Evolutionary conservation across 2,329 filamentous ascomycete genomes (phyloP).

Genomic region (Talaromyces atroroseus): DNA sequence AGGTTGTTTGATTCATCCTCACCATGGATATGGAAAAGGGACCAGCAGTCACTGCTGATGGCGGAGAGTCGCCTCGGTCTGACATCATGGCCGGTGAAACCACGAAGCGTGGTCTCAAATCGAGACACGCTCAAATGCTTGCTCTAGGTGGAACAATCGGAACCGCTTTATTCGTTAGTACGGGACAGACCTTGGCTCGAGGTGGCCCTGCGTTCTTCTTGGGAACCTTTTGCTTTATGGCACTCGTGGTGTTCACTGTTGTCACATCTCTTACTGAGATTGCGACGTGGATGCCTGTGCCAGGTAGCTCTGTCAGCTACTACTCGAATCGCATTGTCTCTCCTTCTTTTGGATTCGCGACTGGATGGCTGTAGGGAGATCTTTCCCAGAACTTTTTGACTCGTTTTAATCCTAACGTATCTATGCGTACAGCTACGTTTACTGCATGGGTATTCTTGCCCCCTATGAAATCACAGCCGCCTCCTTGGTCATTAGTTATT

Average conservation of each 20-base stretch:
- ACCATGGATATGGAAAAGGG: neutral
- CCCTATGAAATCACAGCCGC: conserved; percentile 60
- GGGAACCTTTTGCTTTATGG: conserved; percentile 48
- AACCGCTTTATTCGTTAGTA: conserved; percentile 52
- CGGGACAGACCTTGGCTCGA: conserved; percentile 47
- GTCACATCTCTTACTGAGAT: conserved; percentile 43
- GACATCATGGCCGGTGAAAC: neutral
- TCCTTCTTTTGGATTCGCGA: conserved; percentile 36
- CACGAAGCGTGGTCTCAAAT: conserved; percentile 4
- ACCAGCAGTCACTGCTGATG: neutral
- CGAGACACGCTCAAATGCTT: conserved; percentile 52
- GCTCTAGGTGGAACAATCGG: conserved; percentile 55
- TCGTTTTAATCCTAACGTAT: neutral
- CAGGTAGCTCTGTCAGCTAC: conserved; percentile 40
- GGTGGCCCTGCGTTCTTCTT: conserved; percentile 50
- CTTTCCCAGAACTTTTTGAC: neutral
- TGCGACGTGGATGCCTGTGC: conserved; percentile 37
- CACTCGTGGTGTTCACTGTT: conserved; percentile 41
- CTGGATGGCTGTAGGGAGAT: conserved; percentile 21
- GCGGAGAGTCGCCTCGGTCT: neutral
- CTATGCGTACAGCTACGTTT: conserved; percentile 40
- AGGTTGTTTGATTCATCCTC: neutral
- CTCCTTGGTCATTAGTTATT: conserved; percentile 61
- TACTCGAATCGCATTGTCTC: conserved; percentile 40
- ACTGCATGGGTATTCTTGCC: conserved; percentile 42